Conservation (phyloP, 2,329 filamentous ascomycete genomes). For the Plectosphaerella sp. region DNA sequence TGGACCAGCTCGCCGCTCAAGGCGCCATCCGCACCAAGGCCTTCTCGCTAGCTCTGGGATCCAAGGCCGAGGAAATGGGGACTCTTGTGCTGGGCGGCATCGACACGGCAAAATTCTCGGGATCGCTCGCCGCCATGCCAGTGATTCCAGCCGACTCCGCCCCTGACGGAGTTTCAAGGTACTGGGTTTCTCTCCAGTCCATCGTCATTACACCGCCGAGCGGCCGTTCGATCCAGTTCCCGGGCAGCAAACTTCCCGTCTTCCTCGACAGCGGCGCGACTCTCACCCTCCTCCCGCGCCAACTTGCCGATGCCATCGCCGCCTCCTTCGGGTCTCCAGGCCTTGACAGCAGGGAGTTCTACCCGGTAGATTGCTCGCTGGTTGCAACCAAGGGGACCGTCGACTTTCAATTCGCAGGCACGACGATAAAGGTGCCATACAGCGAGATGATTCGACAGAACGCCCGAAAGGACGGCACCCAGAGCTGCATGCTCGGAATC, state of each 20-base stretch:
- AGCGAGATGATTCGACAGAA: conserved; percentile 40
- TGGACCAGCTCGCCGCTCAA: conserved; percentile 45
- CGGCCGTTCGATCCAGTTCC: conserved; percentile 19
- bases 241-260: conserved; percentile 41
- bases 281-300: conserved; percentile 60
- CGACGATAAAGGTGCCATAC: conserved; percentile 45
- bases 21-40: conserved; percentile 55
- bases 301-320: conserved; percentile 45
- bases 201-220: conserved; percentile 36
- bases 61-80: conserved; percentile 55
- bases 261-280: conserved; percentile 70
- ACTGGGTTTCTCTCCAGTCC: conserved; percentile 46
- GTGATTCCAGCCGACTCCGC: conserved; percentile 52
- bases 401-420: conserved; percentile 43
- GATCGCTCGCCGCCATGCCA: conserved; percentile 54
- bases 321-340: conserved; percentile 39
- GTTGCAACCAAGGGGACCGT: conserved; percentile 35
- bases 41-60: conserved; percentile 63
- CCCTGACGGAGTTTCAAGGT: conserved; percentile 48
- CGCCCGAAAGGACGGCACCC: conserved; percentile 9
- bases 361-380: conserved; percentile 38
- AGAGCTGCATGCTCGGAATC: conserved; percentile 45
- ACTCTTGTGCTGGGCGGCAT: conserved; percentile 65
- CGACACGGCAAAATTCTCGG: conserved; percentile 60
- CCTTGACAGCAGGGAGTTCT: conserved; percentile 38